Evolutionary conservation across 148 eudicot species (phyloP).

Genomic region (Vaccinium macrocarpon): DNA sequence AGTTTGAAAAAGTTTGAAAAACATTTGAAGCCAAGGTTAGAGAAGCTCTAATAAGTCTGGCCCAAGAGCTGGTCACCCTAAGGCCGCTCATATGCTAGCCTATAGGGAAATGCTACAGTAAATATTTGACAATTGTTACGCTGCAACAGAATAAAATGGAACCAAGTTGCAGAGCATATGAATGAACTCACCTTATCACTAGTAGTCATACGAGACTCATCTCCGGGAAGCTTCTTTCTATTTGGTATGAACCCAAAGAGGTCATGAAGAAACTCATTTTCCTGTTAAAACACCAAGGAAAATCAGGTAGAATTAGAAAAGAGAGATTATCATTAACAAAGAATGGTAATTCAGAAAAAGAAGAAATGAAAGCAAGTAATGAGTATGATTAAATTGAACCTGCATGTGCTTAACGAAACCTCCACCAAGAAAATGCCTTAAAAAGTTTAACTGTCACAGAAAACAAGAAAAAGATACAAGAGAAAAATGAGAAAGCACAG

Average conservation of each 20-base stretch:
- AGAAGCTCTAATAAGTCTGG: no score
- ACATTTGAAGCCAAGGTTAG: no score
- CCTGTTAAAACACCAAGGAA: constrained; percentile 35
- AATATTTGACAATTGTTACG: not conserved
- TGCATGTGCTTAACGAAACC: constrained; percentile 92
- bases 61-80: not conserved
- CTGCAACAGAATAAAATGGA: not conserved
- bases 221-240: constrained; percentile 39
- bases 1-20: no score
- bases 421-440: constrained; percentile 78
- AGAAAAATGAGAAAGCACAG: not conserved
- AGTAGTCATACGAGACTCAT: constrained; percentile 37
- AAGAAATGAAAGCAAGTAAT: not conserved
- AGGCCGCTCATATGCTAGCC: not conserved
- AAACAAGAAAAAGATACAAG: not conserved
- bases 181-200: constrained; percentile 62
- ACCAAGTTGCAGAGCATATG: not conserved
- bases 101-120: not conserved
- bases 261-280: constrained; percentile 80
- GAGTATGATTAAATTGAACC: constrained; percentile 35
- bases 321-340: not conserved
- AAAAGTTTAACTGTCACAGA: constrained; percentile 59
- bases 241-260: constrained; percentile 80
- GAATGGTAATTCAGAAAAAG: not conserved
- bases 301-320: not conserved